phyloP scores from a whole-genome alignment of 2,329 filamentous ascomycete species.

The Dactylella cylindrospora region DNA sequence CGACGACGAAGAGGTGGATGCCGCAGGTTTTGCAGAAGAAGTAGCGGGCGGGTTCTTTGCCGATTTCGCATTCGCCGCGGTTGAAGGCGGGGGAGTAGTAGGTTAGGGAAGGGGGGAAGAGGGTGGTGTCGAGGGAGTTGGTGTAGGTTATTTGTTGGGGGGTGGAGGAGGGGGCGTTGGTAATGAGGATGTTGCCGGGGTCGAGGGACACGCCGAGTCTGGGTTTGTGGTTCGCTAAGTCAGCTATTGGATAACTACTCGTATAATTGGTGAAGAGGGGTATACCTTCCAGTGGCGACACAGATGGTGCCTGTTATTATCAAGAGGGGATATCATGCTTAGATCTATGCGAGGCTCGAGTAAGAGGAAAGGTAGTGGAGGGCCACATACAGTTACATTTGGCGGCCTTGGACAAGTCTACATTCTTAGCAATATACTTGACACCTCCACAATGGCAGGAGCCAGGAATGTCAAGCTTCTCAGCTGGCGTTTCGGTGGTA shows the following conservation, averaged over 20 bases:
- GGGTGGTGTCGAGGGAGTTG: constrained; percentile 21
- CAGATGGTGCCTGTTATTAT: constrained; percentile 25
- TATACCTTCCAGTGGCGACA: constrained; percentile 23
- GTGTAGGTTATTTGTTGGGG: constrained; percentile 17
- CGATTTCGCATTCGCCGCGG: constrained; percentile 6
- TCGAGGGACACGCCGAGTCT: constrained; percentile 15
- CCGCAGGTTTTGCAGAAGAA: constrained; percentile 36
- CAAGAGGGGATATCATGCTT: not conserved
- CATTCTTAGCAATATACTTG: constrained; percentile 26
- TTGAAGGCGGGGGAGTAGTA: constrained; percentile 28
- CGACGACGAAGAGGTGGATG: constrained; percentile 30
- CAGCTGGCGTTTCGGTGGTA: constrained; percentile 10
- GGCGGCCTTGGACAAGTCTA: constrained; percentile 15
- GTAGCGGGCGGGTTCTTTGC: constrained; percentile 20
- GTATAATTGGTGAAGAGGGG: not conserved
- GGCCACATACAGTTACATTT: constrained; percentile 31
- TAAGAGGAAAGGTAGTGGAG: not conserved
- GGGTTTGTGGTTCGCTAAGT: not conserved
- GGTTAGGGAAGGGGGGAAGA: constrained; percentile 25
- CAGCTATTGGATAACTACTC: too few species aligned
- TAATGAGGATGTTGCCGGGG: constrained; percentile 24
- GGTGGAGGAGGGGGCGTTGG: constrained; percentile 27
- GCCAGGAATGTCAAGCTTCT: constrained; percentile 16
- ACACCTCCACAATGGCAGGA: constrained; percentile 37
- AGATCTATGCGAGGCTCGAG: too few species aligned